Percentiles rank a stretch among this genome's conserved stretches.
phyloP scores from a whole-genome alignment of 2,329 filamentous ascomycete genomes.

The Coleophoma eucalyptorum region DNA sequence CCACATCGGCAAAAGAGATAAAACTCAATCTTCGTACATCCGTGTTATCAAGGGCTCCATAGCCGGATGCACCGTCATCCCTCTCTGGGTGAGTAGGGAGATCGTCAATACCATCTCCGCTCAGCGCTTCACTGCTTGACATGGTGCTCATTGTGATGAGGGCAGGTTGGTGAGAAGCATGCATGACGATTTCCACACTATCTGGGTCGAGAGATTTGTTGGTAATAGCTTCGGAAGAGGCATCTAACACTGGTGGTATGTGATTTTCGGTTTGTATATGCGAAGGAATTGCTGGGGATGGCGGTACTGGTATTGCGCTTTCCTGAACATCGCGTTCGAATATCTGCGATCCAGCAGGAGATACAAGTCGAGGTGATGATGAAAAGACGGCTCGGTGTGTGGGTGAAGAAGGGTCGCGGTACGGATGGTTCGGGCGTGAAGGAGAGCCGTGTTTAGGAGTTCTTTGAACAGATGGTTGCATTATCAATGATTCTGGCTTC shows the following conservation, averaged over 20 bases:
- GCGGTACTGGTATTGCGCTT: conserved; percentile 59
- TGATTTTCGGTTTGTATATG: conserved; percentile 94
- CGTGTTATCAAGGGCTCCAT: conserved; percentile 70
- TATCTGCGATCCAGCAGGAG: conserved; percentile 75
- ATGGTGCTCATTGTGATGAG: conserved; percentile 59
- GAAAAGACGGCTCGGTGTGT: conserved; percentile 62
- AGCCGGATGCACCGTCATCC: conserved; percentile 68
- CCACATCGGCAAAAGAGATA: conserved; percentile 94
- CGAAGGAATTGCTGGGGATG: conserved; percentile 81
- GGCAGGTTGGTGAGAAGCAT: conserved; percentile 78
- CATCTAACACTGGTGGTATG: conserved; percentile 87
- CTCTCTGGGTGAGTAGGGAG: conserved; percentile 48
- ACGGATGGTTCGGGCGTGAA: conserved; percentile 34
- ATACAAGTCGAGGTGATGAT: conserved; percentile 70
- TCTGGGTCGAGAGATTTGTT: conserved; percentile 82
- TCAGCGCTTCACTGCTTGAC: conserved; percentile 30
- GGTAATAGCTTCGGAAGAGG: conserved; percentile 88
- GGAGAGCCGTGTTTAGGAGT: conserved; percentile 36
- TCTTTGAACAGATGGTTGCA: conserved; percentile 19
- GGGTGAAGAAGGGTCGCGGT: conserved; percentile 49
- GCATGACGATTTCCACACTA: conserved; percentile 88
- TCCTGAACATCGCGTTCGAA: conserved; percentile 97
- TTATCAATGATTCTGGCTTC: conserved; percentile 17
- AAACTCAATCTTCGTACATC: conserved; percentile 86
- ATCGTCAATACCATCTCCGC: conserved; percentile 31